These are phyloP conservation scores for Perkinsela sp. DNA, from an alignment of 208 protist genomes.

Conservation along the genomic window DNA sequence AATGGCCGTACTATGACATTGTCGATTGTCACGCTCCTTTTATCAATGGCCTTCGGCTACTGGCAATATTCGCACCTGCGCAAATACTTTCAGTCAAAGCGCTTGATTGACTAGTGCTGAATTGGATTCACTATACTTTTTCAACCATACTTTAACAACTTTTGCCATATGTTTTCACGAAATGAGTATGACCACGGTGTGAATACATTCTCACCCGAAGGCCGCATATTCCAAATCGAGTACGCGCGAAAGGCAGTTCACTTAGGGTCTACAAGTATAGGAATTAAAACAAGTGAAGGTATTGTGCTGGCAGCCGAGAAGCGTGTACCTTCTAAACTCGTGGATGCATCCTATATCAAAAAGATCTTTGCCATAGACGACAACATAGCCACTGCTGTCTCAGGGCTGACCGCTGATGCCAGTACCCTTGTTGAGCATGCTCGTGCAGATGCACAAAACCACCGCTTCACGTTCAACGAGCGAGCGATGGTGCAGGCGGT, in stretches of 20 bases:
- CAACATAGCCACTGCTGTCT: slow-evolving; percentile 82
- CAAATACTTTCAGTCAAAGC: slow-evolving; percentile 52
- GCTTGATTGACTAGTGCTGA: slow-evolving; percentile 45
- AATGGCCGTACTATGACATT: slow-evolving; percentile 24
- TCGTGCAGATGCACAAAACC: slow-evolving; percentile 91
- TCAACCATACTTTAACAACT: slow-evolving; percentile 1
- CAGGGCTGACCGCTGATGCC: slow-evolving; percentile 91
- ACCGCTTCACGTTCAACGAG: slow-evolving; percentile 97
- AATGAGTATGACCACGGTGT: slow-evolving; percentile 92
- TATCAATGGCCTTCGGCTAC: slow-evolving; percentile 32
- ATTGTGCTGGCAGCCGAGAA: slow-evolving; percentile 97
- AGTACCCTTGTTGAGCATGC: slow-evolving; percentile 92
- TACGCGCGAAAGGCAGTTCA: slow-evolving; percentile 70
- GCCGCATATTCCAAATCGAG: slow-evolving; percentile 90
- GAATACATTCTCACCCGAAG: slow-evolving; percentile 98
- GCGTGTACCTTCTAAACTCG: slow-evolving; percentile 81
- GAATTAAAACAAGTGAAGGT: slow-evolving; percentile 83
- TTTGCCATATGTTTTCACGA: slow-evolving; percentile 54
- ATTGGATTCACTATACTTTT: too few relatives aligned
- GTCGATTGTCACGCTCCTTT: slow-evolving; percentile 17
- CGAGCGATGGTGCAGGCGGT: slow-evolving; percentile 81
- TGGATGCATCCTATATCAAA: slow-evolving; percentile 79
- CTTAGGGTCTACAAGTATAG: slow-evolving; percentile 90
- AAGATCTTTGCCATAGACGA: slow-evolving; percentile 93
- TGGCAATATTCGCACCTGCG: slow-evolving; percentile 37